A percentile compares a stretch with the other conserved stretches of the same genome.
Conservation (phyloP, 2,329 filamentous ascomycete genomes). For the Aspergillus amoenus region DNA sequence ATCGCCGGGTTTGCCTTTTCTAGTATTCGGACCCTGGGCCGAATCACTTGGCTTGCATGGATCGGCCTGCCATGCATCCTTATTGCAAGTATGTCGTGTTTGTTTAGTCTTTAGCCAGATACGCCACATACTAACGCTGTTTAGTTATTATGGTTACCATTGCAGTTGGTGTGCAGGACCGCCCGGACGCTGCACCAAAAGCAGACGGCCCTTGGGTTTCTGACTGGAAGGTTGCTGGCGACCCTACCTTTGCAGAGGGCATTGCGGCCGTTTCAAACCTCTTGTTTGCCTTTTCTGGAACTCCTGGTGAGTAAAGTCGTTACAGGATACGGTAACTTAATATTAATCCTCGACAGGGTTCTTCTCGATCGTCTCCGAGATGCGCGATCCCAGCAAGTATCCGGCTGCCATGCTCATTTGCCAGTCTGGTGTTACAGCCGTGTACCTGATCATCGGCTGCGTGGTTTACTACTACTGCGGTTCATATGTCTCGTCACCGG, state of each 20-base stretch:
- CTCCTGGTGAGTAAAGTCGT: constrained; percentile 6
- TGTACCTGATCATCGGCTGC: constrained; percentile 33
- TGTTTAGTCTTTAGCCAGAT: too few relatives aligned
- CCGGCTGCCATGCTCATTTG: constrained; percentile 28
- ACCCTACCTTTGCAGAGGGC: constrained; percentile 20
- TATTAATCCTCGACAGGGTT: constrained; percentile 17
- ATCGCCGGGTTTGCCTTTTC: constrained; percentile 22
- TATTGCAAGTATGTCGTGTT: constrained; percentile 14
- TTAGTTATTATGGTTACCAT: background rate
- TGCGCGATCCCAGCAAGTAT: constrained; percentile 32
- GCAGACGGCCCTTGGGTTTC: background rate
- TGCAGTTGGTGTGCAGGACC: background rate
- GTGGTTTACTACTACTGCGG: constrained; percentile 49
- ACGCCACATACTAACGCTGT: background rate
- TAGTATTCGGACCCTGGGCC: constrained; percentile 35
- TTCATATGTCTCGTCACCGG: constrained; percentile 44
- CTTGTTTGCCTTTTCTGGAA: constrained; percentile 24
- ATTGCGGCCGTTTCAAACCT: constrained; percentile 24
- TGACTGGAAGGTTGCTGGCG: background rate
- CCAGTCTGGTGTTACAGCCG: constrained; percentile 30
- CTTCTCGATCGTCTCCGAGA: constrained; percentile 37
- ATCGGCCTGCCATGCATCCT: constrained; percentile 18
- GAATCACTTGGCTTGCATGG: constrained; percentile 37
- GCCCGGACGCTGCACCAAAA: background rate
- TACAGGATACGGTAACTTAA: background rate